phyloP scores from a whole-genome alignment of 257 asterid species.

The Solanum phureja region DNA sequence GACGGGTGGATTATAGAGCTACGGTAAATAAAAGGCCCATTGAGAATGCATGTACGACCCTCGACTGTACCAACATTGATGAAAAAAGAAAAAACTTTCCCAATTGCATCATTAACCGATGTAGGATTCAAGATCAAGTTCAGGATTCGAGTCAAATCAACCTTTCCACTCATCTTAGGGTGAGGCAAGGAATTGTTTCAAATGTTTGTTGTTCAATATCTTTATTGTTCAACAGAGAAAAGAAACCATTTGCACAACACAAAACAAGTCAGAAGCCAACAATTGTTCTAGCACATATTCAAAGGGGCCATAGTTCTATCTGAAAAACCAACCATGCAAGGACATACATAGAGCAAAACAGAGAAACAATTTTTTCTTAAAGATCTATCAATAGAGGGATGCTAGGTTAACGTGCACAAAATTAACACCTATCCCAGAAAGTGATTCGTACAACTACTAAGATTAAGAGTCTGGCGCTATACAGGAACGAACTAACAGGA shows the following conservation, averaged over 20 bases:
- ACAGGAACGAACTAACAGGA: not conserved
- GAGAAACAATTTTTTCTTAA: too few relatives aligned
- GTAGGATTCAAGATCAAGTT: not conserved
- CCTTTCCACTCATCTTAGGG: not conserved
- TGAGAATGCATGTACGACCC: not conserved
- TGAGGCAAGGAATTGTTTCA: not conserved
- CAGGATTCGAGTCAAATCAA: not conserved
- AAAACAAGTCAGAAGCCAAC: too few relatives aligned
- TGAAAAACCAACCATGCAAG: too few relatives aligned
- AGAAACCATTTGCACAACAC: too few relatives aligned
- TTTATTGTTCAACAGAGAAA: too few relatives aligned
- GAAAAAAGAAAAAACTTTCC: not conserved
- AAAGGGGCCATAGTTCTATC: too few relatives aligned
- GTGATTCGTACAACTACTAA: not conserved
- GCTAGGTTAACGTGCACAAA: too few relatives aligned
- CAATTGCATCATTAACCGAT: not conserved
- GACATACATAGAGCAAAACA: too few relatives aligned
- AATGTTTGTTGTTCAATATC: not conserved
- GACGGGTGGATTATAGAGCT: not conserved
- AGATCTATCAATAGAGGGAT: too few relatives aligned
- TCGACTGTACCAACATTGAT: not conserved
- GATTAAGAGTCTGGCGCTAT: not conserved
- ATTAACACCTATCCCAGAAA: not conserved
- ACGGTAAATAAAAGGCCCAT: not conserved
- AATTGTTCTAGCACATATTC: too few relatives aligned